A percentile compares a stretch with the other conserved stretches of the same genome.
phyloP scores from a whole-genome alignment of 345 rosid genomes.

The Gossypioides kirkii region DNA sequence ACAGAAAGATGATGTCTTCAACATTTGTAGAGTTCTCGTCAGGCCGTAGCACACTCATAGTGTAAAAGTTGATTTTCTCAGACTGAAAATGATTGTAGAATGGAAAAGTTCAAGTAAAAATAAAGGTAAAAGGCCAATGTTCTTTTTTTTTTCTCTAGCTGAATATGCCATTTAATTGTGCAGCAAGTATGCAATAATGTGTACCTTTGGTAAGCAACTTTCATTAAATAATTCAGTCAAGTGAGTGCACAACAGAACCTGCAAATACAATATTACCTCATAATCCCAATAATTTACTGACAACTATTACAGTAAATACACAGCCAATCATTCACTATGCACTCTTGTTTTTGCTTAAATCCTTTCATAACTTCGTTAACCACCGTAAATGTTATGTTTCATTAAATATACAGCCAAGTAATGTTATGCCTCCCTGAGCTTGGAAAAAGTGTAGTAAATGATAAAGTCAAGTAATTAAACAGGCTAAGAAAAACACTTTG shows the following conservation, averaged over 20 bases:
- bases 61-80: slow-evolving; percentile 69
- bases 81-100: slow-evolving; percentile 39
- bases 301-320: background rate
- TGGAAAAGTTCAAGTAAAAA: background rate
- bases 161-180: background rate
- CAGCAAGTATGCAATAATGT: slow-evolving; percentile 14
- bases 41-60: slow-evolving; percentile 89
- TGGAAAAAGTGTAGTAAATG: background rate
- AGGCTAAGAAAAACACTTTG: background rate
- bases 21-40: slow-evolving; percentile 41
- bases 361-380: background rate
- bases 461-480: background rate
- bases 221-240: slow-evolving; percentile 72
- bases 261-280: slow-evolving; percentile 13
- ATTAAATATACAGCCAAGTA: background rate
- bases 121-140: background rate
- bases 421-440: background rate
- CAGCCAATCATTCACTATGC: background rate
- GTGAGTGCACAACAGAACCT: slow-evolving; percentile 92
- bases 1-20: slow-evolving; percentile 83
- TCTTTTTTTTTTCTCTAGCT: background rate
- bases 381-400: background rate
- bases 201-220: slow-evolving; percentile 67
- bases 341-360: background rate
- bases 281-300: background rate